Evolutionary conservation across 1,139 yeast genomes (phyloP).

Genomic region (Groenewaldozyma sp.): DNA sequence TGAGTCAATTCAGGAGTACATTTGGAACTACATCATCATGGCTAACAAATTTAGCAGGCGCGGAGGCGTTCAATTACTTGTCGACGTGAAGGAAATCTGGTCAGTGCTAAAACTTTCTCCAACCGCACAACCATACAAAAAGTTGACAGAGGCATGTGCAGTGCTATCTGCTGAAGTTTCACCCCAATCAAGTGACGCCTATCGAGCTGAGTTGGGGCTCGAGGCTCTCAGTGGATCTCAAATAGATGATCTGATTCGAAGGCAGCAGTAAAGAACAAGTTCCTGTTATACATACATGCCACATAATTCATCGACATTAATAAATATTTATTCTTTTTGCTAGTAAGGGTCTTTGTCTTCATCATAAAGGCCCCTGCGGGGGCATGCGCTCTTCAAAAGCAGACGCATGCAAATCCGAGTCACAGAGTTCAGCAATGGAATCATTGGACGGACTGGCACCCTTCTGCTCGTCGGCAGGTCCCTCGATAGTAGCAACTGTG

Average conservation of each 20-base stretch:
- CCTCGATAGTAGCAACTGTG: background rate
- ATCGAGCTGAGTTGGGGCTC: too few species aligned
- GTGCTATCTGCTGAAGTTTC: too few species aligned
- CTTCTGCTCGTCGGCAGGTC: too few species aligned
- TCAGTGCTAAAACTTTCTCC: slow-evolving; percentile 12
- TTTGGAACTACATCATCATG: slow-evolving; percentile 52
- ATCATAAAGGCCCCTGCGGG: background rate
- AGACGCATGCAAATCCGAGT: background rate
- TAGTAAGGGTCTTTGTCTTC: too few species aligned
- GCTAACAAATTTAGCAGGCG: slow-evolving; percentile 48
- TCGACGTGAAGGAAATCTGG: slow-evolving; percentile 45
- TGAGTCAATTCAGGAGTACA: slow-evolving; percentile 38
- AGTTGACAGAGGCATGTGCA: background rate
- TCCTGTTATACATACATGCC: too few species aligned
- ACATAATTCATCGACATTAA: too few species aligned
- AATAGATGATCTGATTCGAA: too few species aligned
- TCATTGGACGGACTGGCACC: background rate
- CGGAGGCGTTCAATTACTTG: slow-evolving; percentile 50
- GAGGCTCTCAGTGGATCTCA: too few species aligned
- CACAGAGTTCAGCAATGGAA: background rate
- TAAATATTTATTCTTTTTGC: too few species aligned
- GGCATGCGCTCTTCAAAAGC: slow-evolving; percentile 4
- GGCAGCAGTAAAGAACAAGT: too few species aligned
- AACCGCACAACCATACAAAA: background rate
- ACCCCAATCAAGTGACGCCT: too few species aligned